Evolutionary conservation across 2,329 filamentous ascomycete genomes (phyloP).

Genomic region (Neurospora crassa): DNA sequence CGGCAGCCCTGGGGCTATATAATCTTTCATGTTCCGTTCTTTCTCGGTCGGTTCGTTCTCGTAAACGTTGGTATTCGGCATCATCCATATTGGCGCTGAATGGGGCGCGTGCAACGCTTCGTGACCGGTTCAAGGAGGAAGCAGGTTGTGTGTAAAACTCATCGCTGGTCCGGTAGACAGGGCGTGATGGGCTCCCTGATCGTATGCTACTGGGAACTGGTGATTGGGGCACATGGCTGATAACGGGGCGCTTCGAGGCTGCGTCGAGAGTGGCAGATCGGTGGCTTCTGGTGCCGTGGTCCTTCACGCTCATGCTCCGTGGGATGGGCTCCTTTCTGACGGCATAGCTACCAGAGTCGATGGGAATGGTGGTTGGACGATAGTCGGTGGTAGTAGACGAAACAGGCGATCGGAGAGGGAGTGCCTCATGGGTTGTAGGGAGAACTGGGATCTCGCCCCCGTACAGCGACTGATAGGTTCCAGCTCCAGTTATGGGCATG

Average conservation of each 20-base stretch:
- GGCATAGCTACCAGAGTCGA: constrained; percentile 47
- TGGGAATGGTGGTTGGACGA: constrained; percentile 25
- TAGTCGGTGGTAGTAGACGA: constrained; percentile 20
- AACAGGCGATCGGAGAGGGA: constrained; percentile 2
- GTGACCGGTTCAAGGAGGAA: constrained; percentile 40
- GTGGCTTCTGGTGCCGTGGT: constrained; percentile 36
- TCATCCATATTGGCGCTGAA: constrained; percentile 41
- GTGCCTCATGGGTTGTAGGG: constrained; percentile 28
- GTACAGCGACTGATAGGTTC: constrained; percentile 37
- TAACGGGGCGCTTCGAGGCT: constrained; percentile 40
- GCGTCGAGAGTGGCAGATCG: constrained; percentile 44
- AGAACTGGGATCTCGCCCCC: constrained; percentile 45
- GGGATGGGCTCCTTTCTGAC: constrained; percentile 42
- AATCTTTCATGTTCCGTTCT: constrained; percentile 34
- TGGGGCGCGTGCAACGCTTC: constrained; percentile 30
- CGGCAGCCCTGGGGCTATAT: constrained; percentile 27
- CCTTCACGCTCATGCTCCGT: constrained; percentile 38
- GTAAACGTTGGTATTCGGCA: constrained; percentile 40
- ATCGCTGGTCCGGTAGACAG: constrained; percentile 44
- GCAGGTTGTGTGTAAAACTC: constrained; percentile 50
- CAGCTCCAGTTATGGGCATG: constrained; percentile 38
- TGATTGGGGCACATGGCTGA: constrained; percentile 30
- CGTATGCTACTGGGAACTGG: constrained; percentile 27
- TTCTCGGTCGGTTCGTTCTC: constrained; percentile 37
- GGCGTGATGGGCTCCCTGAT: constrained; percentile 39